Percentiles rank a stretch among this genome's conserved stretches.
Conservation (phyloP, 352 stramenopile species). For the Phytophthora multivora region DNA sequence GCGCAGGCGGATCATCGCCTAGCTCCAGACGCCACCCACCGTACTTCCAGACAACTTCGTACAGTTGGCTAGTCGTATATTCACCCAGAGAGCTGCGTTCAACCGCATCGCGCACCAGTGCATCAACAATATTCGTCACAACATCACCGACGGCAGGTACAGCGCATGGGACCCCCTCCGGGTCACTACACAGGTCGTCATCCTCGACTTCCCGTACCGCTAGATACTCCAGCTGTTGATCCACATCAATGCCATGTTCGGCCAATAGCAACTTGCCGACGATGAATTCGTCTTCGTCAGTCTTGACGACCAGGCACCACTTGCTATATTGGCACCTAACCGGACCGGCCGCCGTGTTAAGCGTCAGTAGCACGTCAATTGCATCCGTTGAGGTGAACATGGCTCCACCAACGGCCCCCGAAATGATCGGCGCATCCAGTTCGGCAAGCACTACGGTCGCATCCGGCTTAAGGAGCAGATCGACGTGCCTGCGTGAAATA, state of each 20-base stretch:
- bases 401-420: not conserved
- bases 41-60: not conserved
- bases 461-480: not conserved
- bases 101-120: slow-evolving; percentile 2
- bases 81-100: slow-evolving; percentile 3
- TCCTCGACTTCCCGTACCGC: not conserved
- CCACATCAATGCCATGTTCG: slow-evolving; percentile 1
- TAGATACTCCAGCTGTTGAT: slow-evolving; percentile 3
- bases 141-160: not conserved
- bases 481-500: slow-evolving; percentile 1
- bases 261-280: slow-evolving; percentile 1
- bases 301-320: slow-evolving; percentile 1
- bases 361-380: not conserved
- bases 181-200: slow-evolving; percentile 1
- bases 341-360: slow-evolving; percentile 7
- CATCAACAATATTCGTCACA: slow-evolving; percentile 6
- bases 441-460: not conserved
- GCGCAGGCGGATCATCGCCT: not conserved
- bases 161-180: not conserved
- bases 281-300: slow-evolving; percentile 6
- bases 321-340: slow-evolving; percentile 10
- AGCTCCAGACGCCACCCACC: slow-evolving; percentile 11
- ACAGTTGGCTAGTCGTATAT: slow-evolving; percentile 4
- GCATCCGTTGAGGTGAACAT: not conserved
- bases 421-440: not conserved